Base-by-base conservation (phyloP, 1,284 basidiomycete species). In the Microstroma glucosiphilum region DNA sequence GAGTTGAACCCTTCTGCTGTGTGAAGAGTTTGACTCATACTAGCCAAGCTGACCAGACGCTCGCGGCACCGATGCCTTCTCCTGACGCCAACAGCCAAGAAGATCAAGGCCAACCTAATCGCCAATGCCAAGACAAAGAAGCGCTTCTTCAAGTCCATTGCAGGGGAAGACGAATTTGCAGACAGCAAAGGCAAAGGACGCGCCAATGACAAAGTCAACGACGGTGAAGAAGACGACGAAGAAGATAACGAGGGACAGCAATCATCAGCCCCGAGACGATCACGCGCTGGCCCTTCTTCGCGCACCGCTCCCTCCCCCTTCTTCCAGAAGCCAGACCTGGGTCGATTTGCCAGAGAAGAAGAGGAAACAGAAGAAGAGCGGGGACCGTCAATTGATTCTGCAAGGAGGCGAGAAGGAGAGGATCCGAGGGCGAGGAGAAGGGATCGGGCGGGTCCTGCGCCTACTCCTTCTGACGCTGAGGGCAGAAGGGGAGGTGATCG, bases 91-190 rank as follows among this genome's bases (percentile, higher is more conserved):
- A 48, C 73, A 82, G 83, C 82, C 26, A 80, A 82, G 59, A 82
- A 82, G 68, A 81, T 83, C 73, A 83, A 84, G 68, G 80, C 81
- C 19, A 80, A 81, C 40, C 73, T 84, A 58, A 83, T 84, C 64
- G 75, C 81, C 67, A 81, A 82, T 56, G 83, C 83, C 41, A 83
- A 82, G 70, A 77, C 82, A 60, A 84, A 84, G 75, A 80, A 82
- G 68, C 75, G 77, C 19, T 84, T 81, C 68, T 82, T 80, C 59
- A 82, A 82, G 71, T 78, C 81, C 60, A 75, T 83, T 19, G 79
- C 81, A 63, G 68, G 75, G 37, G 82, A 83, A 80, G 43, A 43
- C 1, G 58, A 63, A 57, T 1, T 63, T 60, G 9, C 57, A 54
- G 42, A 55, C 64, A 17, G 62, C 63, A 54, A 60, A 60, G 25